phyloP scores from a whole-genome alignment of 768 basidiomycete genomes.

The Trametes coccinea region DNA sequence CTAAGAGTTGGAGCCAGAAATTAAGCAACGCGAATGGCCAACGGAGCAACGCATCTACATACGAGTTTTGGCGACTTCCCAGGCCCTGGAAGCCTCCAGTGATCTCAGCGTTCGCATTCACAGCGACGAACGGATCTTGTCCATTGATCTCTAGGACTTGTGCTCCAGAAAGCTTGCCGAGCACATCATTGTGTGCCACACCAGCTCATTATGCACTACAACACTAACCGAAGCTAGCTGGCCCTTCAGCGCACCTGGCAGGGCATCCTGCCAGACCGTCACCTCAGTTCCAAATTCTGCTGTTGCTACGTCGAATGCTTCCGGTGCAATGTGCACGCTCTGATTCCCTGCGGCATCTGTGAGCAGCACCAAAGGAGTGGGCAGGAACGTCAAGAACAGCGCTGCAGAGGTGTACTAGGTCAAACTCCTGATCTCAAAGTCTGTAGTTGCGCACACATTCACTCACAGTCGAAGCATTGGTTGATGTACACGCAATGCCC shows the following conservation, averaged over 20 bases:
- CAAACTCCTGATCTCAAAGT: too few species aligned
- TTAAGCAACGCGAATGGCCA: too few species aligned
- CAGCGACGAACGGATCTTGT: slow-evolving; percentile 48
- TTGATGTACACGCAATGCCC: slow-evolving; percentile 60
- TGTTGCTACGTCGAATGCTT: slow-evolving; percentile 51
- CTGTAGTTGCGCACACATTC: too few species aligned
- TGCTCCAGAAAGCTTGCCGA: slow-evolving; percentile 44
- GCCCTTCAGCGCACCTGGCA: slow-evolving; percentile 48
- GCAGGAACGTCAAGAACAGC: slow-evolving; percentile 42
- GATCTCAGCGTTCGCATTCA: slow-evolving; percentile 51
- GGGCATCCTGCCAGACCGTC: slow-evolving; percentile 53
- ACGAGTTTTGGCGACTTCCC: slow-evolving; percentile 41
- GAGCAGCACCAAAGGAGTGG: slow-evolving; percentile 48
- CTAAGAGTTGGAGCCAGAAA: slow-evolving; percentile 10
- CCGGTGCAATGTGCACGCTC: slow-evolving; percentile 51
- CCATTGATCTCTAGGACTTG: slow-evolving; percentile 56
- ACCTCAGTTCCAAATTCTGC: slow-evolving; percentile 52
- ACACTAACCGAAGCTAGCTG: slow-evolving; percentile 44
- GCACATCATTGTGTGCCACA: neutral
- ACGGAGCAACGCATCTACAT: neutral
- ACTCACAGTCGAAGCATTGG: slow-evolving; percentile 53
- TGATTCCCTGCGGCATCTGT: slow-evolving; percentile 48
- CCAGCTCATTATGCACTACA: neutral
- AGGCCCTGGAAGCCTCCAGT: slow-evolving; percentile 55
- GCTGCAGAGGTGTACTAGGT: slow-evolving; percentile 17